Percentiles rank a stretch among this genome's conserved stretches.
These are phyloP conservation scores for Neurospora sp. DNA, from an alignment of 495 filamentous ascomycete genomes.

Conservation along the genomic window DNA sequence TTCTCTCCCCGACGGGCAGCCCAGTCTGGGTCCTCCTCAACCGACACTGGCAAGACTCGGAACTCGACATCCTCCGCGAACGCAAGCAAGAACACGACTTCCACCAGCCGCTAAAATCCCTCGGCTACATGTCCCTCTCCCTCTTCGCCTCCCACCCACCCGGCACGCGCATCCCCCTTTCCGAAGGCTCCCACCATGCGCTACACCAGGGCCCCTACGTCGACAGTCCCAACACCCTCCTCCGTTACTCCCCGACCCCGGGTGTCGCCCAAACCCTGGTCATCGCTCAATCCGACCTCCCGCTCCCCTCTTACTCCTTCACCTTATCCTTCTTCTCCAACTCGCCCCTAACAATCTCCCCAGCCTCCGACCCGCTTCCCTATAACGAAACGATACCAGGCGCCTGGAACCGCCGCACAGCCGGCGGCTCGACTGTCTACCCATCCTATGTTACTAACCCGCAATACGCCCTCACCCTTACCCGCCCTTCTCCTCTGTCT, in stretches of 20 bases:
- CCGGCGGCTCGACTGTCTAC: slow-evolving; percentile 74
- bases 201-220: slow-evolving; percentile 68
- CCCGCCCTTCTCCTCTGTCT: slow-evolving; percentile 45
- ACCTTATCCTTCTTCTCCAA: slow-evolving; percentile 74
- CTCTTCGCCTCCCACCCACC: slow-evolving; percentile 51
- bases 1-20: slow-evolving; percentile 46
- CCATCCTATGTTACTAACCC: slow-evolving; percentile 72
- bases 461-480: slow-evolving; percentile 61
- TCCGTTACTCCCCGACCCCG: slow-evolving; percentile 56
- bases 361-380: slow-evolving; percentile 47
- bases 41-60: slow-evolving; percentile 60
- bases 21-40: slow-evolving; percentile 76
- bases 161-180: slow-evolving; percentile 66
- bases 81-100: slow-evolving; percentile 15
- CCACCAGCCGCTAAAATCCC: slow-evolving; percentile 27
- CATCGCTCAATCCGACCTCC: slow-evolving; percentile 66
- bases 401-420: slow-evolving; percentile 66
- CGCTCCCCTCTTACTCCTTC: slow-evolving; percentile 60
- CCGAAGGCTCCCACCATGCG: slow-evolving; percentile 45
- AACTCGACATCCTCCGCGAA: slow-evolving; percentile 31
- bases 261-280: slow-evolving; percentile 62
- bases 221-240: slow-evolving; percentile 85
- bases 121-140: slow-evolving; percentile 80
- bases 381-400: slow-evolving; percentile 45
- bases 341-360: slow-evolving; percentile 44